phyloP scores from a whole-genome alignment of 495 filamentous ascomycete genomes.

The Penicillium parvum region DNA sequence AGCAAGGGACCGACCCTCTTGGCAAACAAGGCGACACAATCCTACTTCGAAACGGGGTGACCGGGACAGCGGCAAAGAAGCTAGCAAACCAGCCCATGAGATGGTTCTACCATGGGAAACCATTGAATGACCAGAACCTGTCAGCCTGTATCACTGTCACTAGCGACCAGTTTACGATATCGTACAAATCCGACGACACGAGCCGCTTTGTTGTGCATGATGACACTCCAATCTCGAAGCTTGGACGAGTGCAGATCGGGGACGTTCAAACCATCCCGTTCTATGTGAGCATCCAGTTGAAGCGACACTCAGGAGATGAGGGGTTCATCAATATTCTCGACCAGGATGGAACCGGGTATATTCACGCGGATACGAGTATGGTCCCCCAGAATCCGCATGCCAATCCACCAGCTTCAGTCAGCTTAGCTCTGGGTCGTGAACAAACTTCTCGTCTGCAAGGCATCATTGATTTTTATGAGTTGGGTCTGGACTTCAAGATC shows the following conservation, averaged over 20 bases:
- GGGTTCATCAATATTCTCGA: slow-evolving; percentile 8
- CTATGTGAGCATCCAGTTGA: slow-evolving; percentile 2
- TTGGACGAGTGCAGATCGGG: slow-evolving; percentile 3
- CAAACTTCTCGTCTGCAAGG: slow-evolving; percentile 6
- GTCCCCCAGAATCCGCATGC: background rate
- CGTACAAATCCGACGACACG: slow-evolving; percentile 2
- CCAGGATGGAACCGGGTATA: background rate
- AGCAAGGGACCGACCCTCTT: background rate
- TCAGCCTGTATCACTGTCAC: slow-evolving; percentile 3
- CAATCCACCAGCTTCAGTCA: background rate
- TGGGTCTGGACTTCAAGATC: slow-evolving; percentile 3
- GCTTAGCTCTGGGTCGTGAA: background rate
- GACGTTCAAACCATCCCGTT: slow-evolving; percentile 1
- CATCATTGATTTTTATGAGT: slow-evolving; percentile 1
- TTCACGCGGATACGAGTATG: background rate
- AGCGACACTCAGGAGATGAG: background rate
- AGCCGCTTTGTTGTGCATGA: background rate
- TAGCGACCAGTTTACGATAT: slow-evolving; percentile 5
- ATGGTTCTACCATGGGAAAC: slow-evolving; percentile 12
- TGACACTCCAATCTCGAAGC: slow-evolving; percentile 8
- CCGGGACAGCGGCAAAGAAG: slow-evolving; percentile 9
- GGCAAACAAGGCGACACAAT: slow-evolving; percentile 2
- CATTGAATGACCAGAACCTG: slow-evolving; percentile 7
- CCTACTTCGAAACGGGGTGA: slow-evolving; percentile 6
- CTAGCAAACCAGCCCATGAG: background rate